Conservation (phyloP, 2,329 filamentous ascomycete species). For the Aspergillus chevalieri region DNA sequence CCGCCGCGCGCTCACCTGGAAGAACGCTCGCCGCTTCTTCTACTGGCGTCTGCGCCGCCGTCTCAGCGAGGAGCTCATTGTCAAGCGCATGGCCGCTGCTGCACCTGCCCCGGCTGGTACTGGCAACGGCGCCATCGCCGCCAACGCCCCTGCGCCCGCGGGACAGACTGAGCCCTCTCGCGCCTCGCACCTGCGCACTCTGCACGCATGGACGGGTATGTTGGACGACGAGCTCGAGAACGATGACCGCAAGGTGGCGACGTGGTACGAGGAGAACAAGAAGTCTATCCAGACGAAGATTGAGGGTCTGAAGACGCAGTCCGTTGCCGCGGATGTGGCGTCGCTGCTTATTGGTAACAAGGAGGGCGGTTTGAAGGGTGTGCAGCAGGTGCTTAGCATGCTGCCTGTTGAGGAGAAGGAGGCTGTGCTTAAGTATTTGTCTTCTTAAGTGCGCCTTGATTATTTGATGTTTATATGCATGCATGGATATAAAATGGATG, state of each 20-base stretch:
- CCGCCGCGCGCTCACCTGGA: slow-evolving; percentile 76
- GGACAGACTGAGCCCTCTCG: slow-evolving; percentile 47
- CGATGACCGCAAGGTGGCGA: slow-evolving; percentile 75
- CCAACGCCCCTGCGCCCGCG: slow-evolving; percentile 23
- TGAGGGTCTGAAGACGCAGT: slow-evolving; percentile 72
- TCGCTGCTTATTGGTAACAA: slow-evolving; percentile 60
- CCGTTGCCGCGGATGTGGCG: slow-evolving; percentile 63
- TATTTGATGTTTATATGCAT: too few relatives aligned
- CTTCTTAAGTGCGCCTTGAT: slow-evolving; percentile 9
- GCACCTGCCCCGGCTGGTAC: slow-evolving; percentile 32
- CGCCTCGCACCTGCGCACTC: slow-evolving; percentile 62
- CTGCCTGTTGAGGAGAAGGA: slow-evolving; percentile 86
- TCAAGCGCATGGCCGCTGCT: slow-evolving; percentile 70
- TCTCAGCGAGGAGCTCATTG: slow-evolving; percentile 93
- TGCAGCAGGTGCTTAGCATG: slow-evolving; percentile 77
- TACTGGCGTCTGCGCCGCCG: slow-evolving; percentile 98
- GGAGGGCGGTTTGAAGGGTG: slow-evolving; percentile 71
- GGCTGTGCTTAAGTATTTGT: slow-evolving; percentile 60
- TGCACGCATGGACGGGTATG: slow-evolving; percentile 78
- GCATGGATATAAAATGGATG: too few relatives aligned
- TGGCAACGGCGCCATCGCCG: slow-evolving; percentile 38
- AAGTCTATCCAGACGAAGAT: slow-evolving; percentile 78
- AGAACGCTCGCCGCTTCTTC: slow-evolving; percentile 90
- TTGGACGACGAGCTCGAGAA: slow-evolving; percentile 61
- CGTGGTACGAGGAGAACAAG: slow-evolving; percentile 95